phyloP scores from a whole-genome alignment of 2,329 filamentous ascomycete species.

The Tolypocladium nubicola region DNA sequence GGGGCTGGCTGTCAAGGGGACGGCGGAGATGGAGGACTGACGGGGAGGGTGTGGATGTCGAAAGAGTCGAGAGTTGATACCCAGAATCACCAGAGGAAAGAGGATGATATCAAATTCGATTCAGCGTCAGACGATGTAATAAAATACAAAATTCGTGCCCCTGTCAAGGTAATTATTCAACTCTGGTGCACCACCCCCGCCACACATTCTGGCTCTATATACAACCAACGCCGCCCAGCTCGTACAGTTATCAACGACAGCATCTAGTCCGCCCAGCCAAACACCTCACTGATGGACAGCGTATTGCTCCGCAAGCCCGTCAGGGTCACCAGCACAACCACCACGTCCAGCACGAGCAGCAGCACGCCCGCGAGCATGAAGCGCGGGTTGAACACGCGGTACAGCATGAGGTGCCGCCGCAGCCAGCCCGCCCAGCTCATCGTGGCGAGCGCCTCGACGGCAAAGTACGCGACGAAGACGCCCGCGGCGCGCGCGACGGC shows the following conservation, averaged over 20 bases:
- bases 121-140: background rate
- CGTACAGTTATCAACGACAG: background rate
- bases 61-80: background rate
- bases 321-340: slow-evolving; percentile 61
- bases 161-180: background rate
- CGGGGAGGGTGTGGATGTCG: no score
- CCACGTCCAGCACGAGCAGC: slow-evolving; percentile 66
- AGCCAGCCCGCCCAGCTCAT: slow-evolving; percentile 86
- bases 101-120: background rate
- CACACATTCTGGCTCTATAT: background rate
- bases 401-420: slow-evolving; percentile 89
- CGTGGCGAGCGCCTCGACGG: slow-evolving; percentile 72
- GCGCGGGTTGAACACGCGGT: slow-evolving; percentile 81
- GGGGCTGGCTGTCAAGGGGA: slow-evolving; percentile 54
- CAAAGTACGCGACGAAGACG: slow-evolving; percentile 72
- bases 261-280: slow-evolving; percentile 57
- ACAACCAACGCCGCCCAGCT: background rate
- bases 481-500: slow-evolving; percentile 60
- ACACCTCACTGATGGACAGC: slow-evolving; percentile 72
- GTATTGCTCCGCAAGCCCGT: slow-evolving; percentile 67
- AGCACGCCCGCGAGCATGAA: slow-evolving; percentile 74
- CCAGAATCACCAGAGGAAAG: background rate
- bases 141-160: background rate
- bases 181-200: background rate
- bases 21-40: slow-evolving; percentile 14